Conservation (phyloP, 306 rosid species). For the Datisca glomerata region DNA sequence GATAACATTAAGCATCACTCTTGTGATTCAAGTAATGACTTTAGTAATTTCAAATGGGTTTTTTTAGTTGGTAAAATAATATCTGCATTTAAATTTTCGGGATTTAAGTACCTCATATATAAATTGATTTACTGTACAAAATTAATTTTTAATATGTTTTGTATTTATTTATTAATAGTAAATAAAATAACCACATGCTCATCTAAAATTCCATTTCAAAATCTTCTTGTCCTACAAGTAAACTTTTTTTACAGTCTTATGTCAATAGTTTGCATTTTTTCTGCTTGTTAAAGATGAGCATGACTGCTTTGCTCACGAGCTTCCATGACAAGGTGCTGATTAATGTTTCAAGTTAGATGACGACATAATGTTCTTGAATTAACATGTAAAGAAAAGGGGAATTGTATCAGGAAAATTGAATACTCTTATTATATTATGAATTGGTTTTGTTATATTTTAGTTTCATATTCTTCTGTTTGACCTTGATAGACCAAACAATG, state of each 20-base stretch:
- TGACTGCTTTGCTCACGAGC: background rate
- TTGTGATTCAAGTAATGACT: too few species aligned
- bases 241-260: too few species aligned
- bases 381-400: background rate
- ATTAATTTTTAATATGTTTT: background rate
- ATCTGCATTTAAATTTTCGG: background rate
- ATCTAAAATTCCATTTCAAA: background rate
- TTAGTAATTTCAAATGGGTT: too few species aligned
- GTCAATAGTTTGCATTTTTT: too few species aligned
- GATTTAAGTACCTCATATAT: too few species aligned
- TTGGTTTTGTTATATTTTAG: slow-evolving; percentile 10
- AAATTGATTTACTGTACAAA: background rate
- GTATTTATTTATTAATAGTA: background rate
- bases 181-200: background rate
- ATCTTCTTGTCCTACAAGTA: slow-evolving; percentile 3
- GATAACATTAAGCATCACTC: too few species aligned
- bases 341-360: background rate
- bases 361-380: background rate
- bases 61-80: too few species aligned
- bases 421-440: background rate
- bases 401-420: background rate
- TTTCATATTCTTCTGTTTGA: slow-evolving; percentile 45
- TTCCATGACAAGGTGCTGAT: background rate
- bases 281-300: too few species aligned
- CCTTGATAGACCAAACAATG: slow-evolving; percentile 33